A percentile compares a stretch with the other conserved stretches of the same genome.
Conservation (phyloP, 345 rosid genomes). For the Leavenworthia alabamica region DNA sequence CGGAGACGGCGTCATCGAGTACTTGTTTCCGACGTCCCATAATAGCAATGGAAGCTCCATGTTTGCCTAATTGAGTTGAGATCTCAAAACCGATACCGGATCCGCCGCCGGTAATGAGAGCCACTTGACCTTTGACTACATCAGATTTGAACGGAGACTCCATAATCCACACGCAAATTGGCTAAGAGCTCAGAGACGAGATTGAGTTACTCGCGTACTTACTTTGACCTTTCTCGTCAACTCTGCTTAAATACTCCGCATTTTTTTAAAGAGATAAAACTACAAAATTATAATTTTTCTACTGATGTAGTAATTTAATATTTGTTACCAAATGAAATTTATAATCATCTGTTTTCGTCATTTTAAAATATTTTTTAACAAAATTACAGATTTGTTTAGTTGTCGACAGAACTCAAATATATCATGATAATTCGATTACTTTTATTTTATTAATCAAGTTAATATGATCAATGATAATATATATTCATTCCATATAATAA, state of each 20-base stretch:
- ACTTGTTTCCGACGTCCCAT: slow-evolving; percentile 71
- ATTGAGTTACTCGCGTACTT: neutral
- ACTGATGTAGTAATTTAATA: neutral
- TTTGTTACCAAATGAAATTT: neutral
- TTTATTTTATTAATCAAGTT: neutral
- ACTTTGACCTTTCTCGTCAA: neutral
- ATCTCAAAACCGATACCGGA: slow-evolving; percentile 88
- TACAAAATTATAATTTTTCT: neutral
- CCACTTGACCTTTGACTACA: slow-evolving; percentile 51
- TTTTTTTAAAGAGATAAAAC: neutral
- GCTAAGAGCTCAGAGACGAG: neutral
- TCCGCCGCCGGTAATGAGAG: slow-evolving; percentile 76
- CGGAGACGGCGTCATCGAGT: slow-evolving; percentile 56
- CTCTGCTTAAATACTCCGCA: neutral
- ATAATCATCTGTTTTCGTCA: neutral
- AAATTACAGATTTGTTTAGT: too few relatives aligned
- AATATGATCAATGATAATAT: neutral
- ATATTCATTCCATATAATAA: too few relatives aligned
- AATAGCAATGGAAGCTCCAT: slow-evolving; percentile 71
- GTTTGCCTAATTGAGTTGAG: slow-evolving; percentile 56
- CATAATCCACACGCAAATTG: slow-evolving; percentile 27
- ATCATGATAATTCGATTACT: neutral
- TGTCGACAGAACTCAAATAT: neutral
- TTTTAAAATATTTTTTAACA: neutral
- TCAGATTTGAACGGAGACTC: slow-evolving; percentile 66